Conservation (phyloP, 140 eudicot species). For the Erigeron philadelphicus region DNA sequence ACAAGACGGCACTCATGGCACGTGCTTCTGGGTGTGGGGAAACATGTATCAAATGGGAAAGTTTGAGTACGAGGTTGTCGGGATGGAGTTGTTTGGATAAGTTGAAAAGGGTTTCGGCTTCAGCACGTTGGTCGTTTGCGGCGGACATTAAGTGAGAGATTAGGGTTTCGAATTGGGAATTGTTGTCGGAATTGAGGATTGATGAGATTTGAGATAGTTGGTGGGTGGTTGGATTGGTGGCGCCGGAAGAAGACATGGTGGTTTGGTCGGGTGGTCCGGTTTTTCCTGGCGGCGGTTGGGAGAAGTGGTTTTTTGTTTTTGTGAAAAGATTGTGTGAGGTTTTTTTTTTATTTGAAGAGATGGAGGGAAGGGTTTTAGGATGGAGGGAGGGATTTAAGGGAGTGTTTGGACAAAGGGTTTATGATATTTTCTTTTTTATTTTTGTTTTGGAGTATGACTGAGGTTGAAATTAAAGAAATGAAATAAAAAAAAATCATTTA, state of each 20-base stretch:
- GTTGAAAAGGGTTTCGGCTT: constrained; percentile 55
- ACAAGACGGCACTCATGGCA: constrained; percentile 54
- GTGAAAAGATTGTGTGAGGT: constrained; percentile 23
- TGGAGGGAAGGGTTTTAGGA: constrained; percentile 41
- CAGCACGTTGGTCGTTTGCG: constrained; percentile 56
- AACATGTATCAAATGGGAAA: constrained; percentile 41
- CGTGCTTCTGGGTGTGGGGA: constrained; percentile 48
- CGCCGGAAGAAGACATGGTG: constrained; percentile 39
- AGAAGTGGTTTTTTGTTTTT: neutral
- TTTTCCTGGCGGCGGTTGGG: constrained; percentile 29
- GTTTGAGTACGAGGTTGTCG: constrained; percentile 42
- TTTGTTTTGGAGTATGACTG: neutral
- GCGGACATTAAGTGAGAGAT: constrained; percentile 59
- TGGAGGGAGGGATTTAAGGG: constrained; percentile 19
- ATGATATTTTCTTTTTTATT: neutral
- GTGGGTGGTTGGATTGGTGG: constrained; percentile 26
- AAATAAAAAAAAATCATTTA: too few relatives aligned
- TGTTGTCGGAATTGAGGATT: constrained; percentile 41
- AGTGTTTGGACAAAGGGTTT: constrained; percentile 24
- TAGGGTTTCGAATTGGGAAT: constrained; percentile 48
- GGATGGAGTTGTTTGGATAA: constrained; percentile 51
- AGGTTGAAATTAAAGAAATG: too few relatives aligned
- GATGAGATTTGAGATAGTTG: constrained; percentile 40
- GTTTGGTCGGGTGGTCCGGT: neutral
- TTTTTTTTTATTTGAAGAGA: constrained; percentile 26